Base-by-base conservation (phyloP, 208 protist genomes). In the Phytomonas sp. region DNA sequence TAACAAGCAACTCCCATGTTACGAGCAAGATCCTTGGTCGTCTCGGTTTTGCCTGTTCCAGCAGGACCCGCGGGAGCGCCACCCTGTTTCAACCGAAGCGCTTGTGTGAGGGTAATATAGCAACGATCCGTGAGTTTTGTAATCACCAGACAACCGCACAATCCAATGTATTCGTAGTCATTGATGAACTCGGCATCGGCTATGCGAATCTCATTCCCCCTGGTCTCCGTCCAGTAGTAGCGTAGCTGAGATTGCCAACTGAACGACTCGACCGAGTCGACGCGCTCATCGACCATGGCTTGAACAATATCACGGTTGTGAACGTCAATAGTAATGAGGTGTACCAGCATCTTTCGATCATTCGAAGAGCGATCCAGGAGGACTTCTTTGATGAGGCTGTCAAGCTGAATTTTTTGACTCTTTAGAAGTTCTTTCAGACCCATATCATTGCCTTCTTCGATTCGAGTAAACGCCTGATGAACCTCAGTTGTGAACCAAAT, bases 51-150 rank as follows among this genome's bases (percentile, higher is more conserved):
- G 71, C 94, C 94, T 1, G 94, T 98, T 81, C 94, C 94, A 31
- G 94, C 94, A 29, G 94, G 94, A 1, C 94, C 94, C 37, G 94
- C 94, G 34, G 94, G 94, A 29, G 94, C 94, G 34, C 94, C 94
- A 66, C 94, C 94, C 66, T 97, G 93, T 63, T 89, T 88, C 42
- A 98, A 79, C 4, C 93, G 87, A 36, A 98, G 83, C 33, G 94
- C 93, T 77, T 98, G 94, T 12, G 93, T 94, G 26, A 99, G 87
- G 11, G 98, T 99, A 80, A 99, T 99, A 86, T 99, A 99, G 87
- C 98, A 99, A 49, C 98, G 84, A 86, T 99, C 98, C 19, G 98
- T 99, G 16, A 99, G 90, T 70, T 98, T 98, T 26, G 98, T 99
- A 75, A 99, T 98, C 65, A 99, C 98, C 16, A 99, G 86, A 75